A percentile compares a stretch with the other conserved stretches of the same genome.
Evolutionary conservation across 1,284 basidiomycete genomes (phyloP).

Genomic region (Cystobasidium pallidum): DNA sequence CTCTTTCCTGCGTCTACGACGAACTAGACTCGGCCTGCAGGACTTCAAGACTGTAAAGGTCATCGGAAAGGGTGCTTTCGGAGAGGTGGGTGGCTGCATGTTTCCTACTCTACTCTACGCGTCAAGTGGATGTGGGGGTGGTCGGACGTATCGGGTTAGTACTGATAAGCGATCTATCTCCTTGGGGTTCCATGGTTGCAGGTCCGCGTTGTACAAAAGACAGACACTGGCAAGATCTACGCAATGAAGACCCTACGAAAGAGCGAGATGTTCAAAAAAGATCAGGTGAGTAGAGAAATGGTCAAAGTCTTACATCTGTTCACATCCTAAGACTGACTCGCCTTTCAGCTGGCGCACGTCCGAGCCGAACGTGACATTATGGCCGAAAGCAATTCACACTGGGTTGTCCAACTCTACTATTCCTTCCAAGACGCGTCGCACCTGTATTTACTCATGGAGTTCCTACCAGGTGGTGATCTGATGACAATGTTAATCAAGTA

Average conservation of each 20-base stretch:
- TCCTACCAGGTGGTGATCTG: conserved; percentile 93
- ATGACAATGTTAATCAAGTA: conserved; percentile 99
- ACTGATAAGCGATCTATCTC: not conserved
- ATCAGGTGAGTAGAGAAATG: conserved; percentile 68
- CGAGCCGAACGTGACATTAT: conserved; percentile 97
- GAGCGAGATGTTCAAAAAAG: conserved; percentile 98
- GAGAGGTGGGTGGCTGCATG: conserved; percentile 67
- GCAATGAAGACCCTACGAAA: conserved; percentile 99
- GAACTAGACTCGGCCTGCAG: conserved; percentile 88
- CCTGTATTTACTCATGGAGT: conserved; percentile 98
- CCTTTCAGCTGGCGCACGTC: conserved; percentile 83
- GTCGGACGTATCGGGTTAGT: not conserved
- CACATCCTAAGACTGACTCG: not conserved
- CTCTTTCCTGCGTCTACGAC: conserved; percentile 77
- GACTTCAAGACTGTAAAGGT: conserved; percentile 98
- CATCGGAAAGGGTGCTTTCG: conserved; percentile 98
- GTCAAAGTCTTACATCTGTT: not conserved
- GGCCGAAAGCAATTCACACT: conserved; percentile 94
- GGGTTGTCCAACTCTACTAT: conserved; percentile 98
- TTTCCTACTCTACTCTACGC: not conserved
- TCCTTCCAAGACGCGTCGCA: conserved; percentile 97
- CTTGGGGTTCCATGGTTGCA: conserved; percentile 53
- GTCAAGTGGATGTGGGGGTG: not conserved
- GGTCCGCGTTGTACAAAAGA: conserved; percentile 94
- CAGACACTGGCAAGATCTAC: conserved; percentile 96